Conservation (phyloP, 2,329 filamentous ascomycete genomes). For the Diaporthe australafricana region DNA sequence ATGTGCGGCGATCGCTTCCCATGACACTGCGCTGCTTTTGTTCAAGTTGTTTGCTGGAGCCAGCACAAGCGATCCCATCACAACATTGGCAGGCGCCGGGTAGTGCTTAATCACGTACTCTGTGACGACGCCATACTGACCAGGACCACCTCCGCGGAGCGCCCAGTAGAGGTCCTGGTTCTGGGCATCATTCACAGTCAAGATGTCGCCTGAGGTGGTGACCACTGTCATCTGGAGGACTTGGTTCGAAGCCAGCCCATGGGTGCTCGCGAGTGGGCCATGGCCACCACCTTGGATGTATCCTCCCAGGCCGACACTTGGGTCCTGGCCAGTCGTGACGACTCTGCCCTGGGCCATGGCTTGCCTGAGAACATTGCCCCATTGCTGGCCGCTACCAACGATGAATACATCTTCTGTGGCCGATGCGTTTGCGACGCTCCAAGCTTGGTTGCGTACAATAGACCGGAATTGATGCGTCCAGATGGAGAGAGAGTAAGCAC, state of each 20-base stretch:
- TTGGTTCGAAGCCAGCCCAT: constrained; percentile 44
- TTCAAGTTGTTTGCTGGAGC: not conserved
- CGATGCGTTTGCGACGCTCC: not conserved
- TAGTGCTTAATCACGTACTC: constrained; percentile 37
- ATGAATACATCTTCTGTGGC: constrained; percentile 43
- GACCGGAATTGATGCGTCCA: constrained; percentile 38
- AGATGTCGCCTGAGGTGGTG: constrained; percentile 39
- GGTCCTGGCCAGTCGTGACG: constrained; percentile 54
- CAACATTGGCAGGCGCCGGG: constrained; percentile 33
- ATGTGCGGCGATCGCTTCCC: constrained; percentile 3
- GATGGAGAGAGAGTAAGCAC: constrained; percentile 39
- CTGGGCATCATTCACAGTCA: constrained; percentile 32
- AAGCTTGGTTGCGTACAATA: constrained; percentile 9
- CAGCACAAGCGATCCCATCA: not conserved
- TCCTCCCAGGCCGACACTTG: constrained; percentile 53
- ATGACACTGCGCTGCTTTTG: not conserved
- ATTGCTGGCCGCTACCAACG: constrained; percentile 42
- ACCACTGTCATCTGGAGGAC: constrained; percentile 44
- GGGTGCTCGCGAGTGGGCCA: constrained; percentile 40
- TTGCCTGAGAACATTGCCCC: constrained; percentile 41
- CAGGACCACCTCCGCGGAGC: constrained; percentile 38
- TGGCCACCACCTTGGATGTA: constrained; percentile 47
- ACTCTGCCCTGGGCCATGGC: constrained; percentile 48
- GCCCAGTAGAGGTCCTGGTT: constrained; percentile 39
- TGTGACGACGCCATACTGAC: constrained; percentile 36